These are phyloP conservation scores for Lachnellula subtilissima DNA, from an alignment of 2,329 filamentous ascomycete species.

Conservation along the genomic window DNA sequence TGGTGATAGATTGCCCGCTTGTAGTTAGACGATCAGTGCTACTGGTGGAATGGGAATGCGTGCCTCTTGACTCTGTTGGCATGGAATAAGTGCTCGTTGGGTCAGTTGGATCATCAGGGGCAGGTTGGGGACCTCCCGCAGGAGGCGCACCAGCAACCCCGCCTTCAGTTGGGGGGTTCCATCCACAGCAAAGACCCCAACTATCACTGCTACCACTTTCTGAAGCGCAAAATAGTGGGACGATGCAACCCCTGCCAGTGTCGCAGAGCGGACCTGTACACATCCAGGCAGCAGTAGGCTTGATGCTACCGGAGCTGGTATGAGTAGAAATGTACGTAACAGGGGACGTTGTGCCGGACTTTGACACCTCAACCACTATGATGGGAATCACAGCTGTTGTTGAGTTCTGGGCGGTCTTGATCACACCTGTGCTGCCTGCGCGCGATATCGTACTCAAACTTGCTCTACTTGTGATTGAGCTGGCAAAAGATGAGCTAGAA, in stretches of 20 bases:
- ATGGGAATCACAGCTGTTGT: not conserved
- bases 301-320: not conserved
- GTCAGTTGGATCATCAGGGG: not conserved
- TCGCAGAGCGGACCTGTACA: not conserved
- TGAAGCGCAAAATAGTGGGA: not conserved
- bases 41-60: no score
- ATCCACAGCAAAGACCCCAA: not conserved
- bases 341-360: not conserved
- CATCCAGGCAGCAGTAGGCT: not conserved
- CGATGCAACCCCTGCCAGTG: not conserved
- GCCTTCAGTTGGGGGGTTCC: not conserved
- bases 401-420: not conserved
- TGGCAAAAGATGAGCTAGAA: not conserved
- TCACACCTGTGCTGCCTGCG: not conserved
- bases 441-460: not conserved
- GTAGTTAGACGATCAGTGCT: not conserved
- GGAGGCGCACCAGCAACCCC: not conserved
- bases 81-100: not conserved
- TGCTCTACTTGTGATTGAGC: not conserved
- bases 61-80: no score
- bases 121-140: not conserved
- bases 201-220: not conserved
- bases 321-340: not conserved
- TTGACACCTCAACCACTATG: not conserved
- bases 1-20: not conserved